Evolutionary conservation across 176 grass and related monocot genomes (phyloP), one percentile per base, ranked within the genome.

Genomic region (Triticum dicoccoides): DNA sequence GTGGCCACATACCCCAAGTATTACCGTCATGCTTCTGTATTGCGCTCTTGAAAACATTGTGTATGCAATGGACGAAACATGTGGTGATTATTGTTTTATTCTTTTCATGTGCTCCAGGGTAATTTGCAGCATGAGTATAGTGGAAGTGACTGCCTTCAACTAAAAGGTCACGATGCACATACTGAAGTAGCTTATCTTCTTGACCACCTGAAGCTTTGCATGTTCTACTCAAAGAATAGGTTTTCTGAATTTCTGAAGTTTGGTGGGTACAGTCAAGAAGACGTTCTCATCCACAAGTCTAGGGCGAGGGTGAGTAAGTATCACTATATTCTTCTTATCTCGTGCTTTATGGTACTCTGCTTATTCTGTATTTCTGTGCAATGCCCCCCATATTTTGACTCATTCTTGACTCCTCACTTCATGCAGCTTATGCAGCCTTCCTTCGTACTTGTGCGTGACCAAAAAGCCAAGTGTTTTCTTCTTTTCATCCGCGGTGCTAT

Each of bases 271-370:
- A 84, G 74, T 68, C 84, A 91, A 86, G 92, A 93, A 51, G 87
- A 92, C 66, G 58, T 97, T 86, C 87, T 97, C 39, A 65, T 97
- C 84, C 84, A 93, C 78, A 92, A 97, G 61, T 77, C 95, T 80
- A 97, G 87, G 84, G 91, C 92, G 83, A 90, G 89, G 92, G 95
- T 97, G 90, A 86, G 92, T 94, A 94, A 91, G 86, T 89, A 88
- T 91, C 49, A 20, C 20, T 45, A 29, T 68, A 18, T 65, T 70
- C 61, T 73, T 72, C 45, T 61, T 71, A 37, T 39, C 44, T 73
- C 62, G 15, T n/a, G 5, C 61, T 63, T 63, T 32, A 44, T 44
- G 10, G 21, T 23, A 23, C 0, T 84, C 25, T 76, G 29, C 10
- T 71, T 77, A 72, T 67, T 72, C 18, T 63, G 9, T 82, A 32